These are phyloP conservation scores for Pholiota molesta DNA, from an alignment of 768 basidiomycete species.

Conservation along the genomic window DNA sequence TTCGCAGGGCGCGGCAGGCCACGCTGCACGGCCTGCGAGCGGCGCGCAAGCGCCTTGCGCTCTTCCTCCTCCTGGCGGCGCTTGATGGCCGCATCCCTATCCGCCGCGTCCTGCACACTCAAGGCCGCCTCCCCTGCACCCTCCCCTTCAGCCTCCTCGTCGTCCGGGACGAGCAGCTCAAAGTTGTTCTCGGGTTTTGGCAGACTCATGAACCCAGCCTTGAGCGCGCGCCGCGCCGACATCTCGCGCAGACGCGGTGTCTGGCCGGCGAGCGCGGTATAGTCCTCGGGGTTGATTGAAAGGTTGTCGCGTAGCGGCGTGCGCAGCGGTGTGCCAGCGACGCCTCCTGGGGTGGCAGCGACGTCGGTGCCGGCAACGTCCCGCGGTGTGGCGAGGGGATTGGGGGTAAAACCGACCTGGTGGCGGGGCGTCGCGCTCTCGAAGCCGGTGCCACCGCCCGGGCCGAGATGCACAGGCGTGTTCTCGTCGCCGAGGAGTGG, in stretches of 20 bases:
- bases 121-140: conserved; percentile 36
- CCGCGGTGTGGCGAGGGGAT: conserved; percentile 90
- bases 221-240: conserved; percentile 74
- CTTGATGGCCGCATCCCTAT: conserved; percentile 78
- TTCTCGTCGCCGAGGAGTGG: conserved; percentile 97
- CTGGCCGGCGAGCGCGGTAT: conserved; percentile 54
- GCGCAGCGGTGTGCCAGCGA: conserved; percentile 79
- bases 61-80: conserved; percentile 77
- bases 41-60: conserved; percentile 74
- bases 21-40: conserved; percentile 80
- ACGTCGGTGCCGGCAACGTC: conserved; percentile 40
- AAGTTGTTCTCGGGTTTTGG: conserved; percentile 98
- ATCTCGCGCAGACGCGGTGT: conserved; percentile 72
- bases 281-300: conserved; percentile 81
- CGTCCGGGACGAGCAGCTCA: conserved; percentile 90
- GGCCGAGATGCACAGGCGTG: conserved; percentile 80
- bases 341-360: conserved; percentile 53
- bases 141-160: conserved; percentile 76
- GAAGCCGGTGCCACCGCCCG: conserved; percentile 87
- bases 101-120: conserved; percentile 86
- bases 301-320: conserved; percentile 95
- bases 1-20: conserved; percentile 86
- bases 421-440: conserved; percentile 95
- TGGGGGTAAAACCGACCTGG: conserved; percentile 90
- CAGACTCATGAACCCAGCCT: conserved; percentile 79